Percentiles rank a stretch among this genome's conserved stretches.
phyloP scores from a whole-genome alignment of 805 yeast species.

The Suhomyces faveliae region DNA sequence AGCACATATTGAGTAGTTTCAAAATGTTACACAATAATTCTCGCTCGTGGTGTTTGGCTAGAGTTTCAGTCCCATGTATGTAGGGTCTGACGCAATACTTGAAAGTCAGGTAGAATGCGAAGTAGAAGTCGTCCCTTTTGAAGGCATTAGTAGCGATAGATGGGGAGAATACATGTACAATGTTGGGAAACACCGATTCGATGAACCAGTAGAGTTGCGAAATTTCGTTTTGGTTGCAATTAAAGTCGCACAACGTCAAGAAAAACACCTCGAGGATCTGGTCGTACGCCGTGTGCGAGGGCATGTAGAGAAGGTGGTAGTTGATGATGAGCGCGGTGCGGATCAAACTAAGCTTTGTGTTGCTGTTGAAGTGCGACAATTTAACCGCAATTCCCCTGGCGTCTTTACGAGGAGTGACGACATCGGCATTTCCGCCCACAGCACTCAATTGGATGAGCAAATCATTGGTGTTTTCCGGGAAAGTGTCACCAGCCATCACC shows the following conservation, averaged over 20 bases:
- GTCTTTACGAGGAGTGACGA: not conserved
- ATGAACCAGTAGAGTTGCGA: constrained; percentile 15
- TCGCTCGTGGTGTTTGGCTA: constrained; percentile 11
- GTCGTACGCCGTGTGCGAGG: not conserved
- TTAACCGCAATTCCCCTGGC: constrained; percentile 16
- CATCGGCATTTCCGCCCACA: not conserved
- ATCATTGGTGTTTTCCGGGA: not conserved
- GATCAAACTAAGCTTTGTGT: constrained; percentile 14
- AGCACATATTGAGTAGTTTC: constrained; percentile 12
- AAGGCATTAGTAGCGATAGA: not conserved
- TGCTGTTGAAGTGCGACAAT: constrained; percentile 20
- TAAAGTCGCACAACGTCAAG: constrained; percentile 27
- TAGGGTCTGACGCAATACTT: constrained; percentile 4
- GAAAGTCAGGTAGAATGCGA: not conserved
- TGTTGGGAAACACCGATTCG: constrained; percentile 15
- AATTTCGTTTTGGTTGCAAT: constrained; percentile 20
- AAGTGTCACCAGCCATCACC: not conserved
- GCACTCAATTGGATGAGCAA: not conserved
- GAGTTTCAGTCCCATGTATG: constrained; percentile 7
- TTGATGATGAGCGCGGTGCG: constrained; percentile 20
- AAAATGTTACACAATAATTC: constrained; percentile 24
- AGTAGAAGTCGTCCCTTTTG: constrained; percentile 2
- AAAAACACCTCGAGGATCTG: constrained; percentile 13
- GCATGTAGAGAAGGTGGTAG: constrained; percentile 1
- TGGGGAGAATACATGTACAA: not conserved